phyloP scores from a whole-genome alignment of 2,329 filamentous ascomycete species.

The Cercospora berteroae region DNA sequence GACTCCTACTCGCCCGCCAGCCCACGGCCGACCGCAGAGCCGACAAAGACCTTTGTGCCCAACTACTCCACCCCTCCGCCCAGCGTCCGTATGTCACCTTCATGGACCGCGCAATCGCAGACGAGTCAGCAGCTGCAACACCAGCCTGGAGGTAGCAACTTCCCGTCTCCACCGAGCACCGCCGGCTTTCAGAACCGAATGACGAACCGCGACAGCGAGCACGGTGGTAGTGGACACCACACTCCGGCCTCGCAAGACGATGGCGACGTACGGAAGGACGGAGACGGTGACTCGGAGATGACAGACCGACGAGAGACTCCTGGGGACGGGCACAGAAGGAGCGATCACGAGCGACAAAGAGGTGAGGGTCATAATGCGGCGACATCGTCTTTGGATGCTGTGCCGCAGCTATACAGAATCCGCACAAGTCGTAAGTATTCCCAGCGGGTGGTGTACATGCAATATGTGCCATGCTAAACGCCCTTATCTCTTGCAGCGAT shows the following conservation, averaged over 20 bases:
- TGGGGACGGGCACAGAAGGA: constrained; percentile 41
- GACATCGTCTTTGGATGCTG: background rate
- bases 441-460: constrained; percentile 25
- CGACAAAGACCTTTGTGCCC: constrained; percentile 43
- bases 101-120: constrained; percentile 38
- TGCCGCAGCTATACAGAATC: constrained; percentile 31
- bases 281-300: constrained; percentile 47
- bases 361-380: constrained; percentile 1
- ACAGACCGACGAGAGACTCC: constrained; percentile 29
- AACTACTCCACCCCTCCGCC: constrained; percentile 47
- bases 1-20: constrained; percentile 46
- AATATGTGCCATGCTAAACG: constrained; percentile 38
- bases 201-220: constrained; percentile 28
- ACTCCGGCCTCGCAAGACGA: constrained; percentile 32
- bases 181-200: constrained; percentile 35
- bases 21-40: constrained; percentile 39
- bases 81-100: constrained; percentile 49
- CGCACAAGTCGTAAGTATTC: constrained; percentile 35
- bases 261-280: constrained; percentile 34
- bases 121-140: constrained; percentile 17
- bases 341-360: constrained; percentile 49
- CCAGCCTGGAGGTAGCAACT: constrained; percentile 28
- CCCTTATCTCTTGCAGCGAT: constrained; percentile 41
- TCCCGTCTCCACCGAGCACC: constrained; percentile 46
- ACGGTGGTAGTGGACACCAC: constrained; percentile 28